These are phyloP conservation scores for Teratosphaeria gauchensis DNA, from an alignment of 2,329 filamentous ascomycete genomes.

Conservation along the genomic window DNA sequence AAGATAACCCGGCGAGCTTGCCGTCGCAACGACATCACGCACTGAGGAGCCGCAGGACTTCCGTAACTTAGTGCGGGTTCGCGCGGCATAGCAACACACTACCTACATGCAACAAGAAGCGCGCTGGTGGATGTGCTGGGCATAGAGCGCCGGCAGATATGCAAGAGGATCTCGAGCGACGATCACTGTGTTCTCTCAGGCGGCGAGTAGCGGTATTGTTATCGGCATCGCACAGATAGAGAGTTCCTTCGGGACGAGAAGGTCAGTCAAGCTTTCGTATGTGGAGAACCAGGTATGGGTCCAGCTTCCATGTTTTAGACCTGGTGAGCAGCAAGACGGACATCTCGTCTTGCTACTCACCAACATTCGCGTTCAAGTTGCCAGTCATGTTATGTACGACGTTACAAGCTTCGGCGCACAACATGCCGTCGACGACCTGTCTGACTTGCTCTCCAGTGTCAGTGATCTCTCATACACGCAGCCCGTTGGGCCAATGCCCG, in stretches of 20 bases:
- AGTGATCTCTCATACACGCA: constrained; percentile 2
- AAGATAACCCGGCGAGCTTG: not conserved
- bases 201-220: not conserved
- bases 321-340: not conserved
- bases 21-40: not conserved
- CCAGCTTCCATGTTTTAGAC: not conserved
- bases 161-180: not conserved
- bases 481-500: constrained; percentile 19
- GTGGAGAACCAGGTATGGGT: not conserved
- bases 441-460: constrained; percentile 18
- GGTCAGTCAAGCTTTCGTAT: not conserved
- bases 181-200: not conserved
- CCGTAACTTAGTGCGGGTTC: not conserved
- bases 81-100: not conserved
- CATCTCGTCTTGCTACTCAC: not conserved
- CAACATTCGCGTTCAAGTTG: not conserved
- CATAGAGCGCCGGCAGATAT: not conserved
- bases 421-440: constrained; percentile 13
- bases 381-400: constrained; percentile 12
- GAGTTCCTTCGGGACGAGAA: not conserved
- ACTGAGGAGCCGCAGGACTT: not conserved
- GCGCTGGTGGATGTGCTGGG: not conserved
- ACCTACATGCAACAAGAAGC: not conserved
- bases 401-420: constrained; percentile 13
- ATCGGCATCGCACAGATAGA: not conserved